Conservation (phyloP, 495 filamentous ascomycete genomes). For the Tuber microsphaerosporum region DNA sequence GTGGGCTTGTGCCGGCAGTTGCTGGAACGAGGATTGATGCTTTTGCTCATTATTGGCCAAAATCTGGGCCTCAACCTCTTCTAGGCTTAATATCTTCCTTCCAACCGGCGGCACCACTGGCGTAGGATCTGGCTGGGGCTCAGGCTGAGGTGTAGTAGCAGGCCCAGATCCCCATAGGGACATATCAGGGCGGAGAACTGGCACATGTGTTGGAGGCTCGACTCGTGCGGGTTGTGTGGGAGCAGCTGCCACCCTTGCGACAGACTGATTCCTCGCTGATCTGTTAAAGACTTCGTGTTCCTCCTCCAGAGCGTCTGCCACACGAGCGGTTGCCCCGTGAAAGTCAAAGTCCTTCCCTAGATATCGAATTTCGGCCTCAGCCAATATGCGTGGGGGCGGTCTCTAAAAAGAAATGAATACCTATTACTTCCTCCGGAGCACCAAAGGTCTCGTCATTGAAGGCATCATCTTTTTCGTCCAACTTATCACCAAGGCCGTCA, state of each 20-base stretch:
- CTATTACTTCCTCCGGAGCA: constrained; percentile 43
- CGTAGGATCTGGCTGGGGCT: constrained; percentile 16
- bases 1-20: constrained; percentile 20
- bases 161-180: constrained; percentile 77
- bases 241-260: constrained; percentile 20
- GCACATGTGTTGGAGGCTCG: constrained; percentile 45
- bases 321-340: constrained; percentile 80
- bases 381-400: constrained; percentile 6
- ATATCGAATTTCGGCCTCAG: constrained; percentile 11
- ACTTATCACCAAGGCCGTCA: constrained; percentile 84
- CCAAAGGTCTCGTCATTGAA: constrained; percentile 99
- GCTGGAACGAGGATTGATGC: constrained; percentile 39
- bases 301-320: constrained; percentile 74
- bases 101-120: constrained; percentile 40
- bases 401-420: constrained; percentile 38
- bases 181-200: constrained; percentile 84
- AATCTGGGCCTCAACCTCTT: constrained; percentile 95
- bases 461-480: constrained; percentile 86
- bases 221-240: constrained; percentile 14
- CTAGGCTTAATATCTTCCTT: constrained; percentile 90
- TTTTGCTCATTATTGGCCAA: constrained; percentile 57
- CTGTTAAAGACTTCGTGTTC: constrained; percentile 77
- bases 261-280: constrained; percentile 30
- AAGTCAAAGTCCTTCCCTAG: constrained; percentile 91
- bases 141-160: constrained; percentile 45